These are phyloP conservation scores for Metrosideros polymorpha DNA, from an alignment of 441 rosid genomes.

Conservation along the genomic window DNA sequence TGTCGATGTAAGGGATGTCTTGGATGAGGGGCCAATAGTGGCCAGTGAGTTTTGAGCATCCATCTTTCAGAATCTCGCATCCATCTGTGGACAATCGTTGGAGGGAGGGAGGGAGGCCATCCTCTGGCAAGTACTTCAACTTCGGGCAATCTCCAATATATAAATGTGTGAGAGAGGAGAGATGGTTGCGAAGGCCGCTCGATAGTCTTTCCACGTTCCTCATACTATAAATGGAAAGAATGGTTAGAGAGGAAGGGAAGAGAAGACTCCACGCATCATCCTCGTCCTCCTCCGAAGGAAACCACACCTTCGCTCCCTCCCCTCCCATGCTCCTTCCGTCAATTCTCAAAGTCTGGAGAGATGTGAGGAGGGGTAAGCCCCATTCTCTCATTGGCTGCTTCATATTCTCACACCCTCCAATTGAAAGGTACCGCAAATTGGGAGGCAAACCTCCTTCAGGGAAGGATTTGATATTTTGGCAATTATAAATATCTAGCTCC, in stretches of 20 bases:
- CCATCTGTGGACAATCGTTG: not conserved
- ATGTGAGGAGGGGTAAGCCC: accelerated
- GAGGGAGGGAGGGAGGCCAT: not conserved
- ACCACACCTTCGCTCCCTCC: too few species aligned
- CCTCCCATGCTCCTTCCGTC: not conserved
- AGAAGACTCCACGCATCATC: not conserved
- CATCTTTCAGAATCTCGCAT: not conserved
- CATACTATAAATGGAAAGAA: not conserved
- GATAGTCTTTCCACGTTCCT: not conserved
- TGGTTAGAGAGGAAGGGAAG: not conserved
- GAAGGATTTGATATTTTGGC: not conserved
- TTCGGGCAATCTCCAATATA: accelerated
- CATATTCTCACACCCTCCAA: accelerated
- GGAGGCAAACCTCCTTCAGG: not conserved
- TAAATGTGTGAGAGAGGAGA: not conserved
- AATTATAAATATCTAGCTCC: accelerated
- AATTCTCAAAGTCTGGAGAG: accelerated
- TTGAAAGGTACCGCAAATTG: accelerated
- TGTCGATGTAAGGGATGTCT: not conserved
- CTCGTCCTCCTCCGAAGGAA: not conserved
- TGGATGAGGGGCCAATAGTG: not conserved
- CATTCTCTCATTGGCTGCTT: not conserved
- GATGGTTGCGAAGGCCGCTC: not conserved
- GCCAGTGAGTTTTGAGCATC: not conserved
- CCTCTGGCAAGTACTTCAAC: not conserved